Base-by-base conservation (phyloP, 2,329 filamentous ascomycete species). In the Alternaria ventricosa region DNA sequence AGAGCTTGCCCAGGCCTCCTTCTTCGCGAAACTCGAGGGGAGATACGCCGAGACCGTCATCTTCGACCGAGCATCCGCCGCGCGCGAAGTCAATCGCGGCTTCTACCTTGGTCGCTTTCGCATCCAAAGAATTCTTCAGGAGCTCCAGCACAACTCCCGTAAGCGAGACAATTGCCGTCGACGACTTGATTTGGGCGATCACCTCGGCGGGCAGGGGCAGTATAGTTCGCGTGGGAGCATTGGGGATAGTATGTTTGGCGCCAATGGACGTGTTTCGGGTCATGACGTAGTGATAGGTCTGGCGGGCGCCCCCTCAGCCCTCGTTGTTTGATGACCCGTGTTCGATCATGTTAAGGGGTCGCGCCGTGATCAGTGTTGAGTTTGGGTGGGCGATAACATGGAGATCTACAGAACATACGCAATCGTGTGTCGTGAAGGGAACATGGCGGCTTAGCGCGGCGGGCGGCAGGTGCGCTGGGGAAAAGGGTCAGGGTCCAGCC, bases 121-220 rank as follows among this genome's bases (percentile, higher is more conserved):
- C 93, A 82, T 99, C 96, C 12, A 99, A 84, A 0, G 93, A 88
- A 78, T 99, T 99, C 77, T 91, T 89, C 25, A 96, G 71, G 10
- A 98, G 85, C 49, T 91, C 92, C 59, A 88, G 83, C 13, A 92
- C 83, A 5, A 92, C 93, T 25, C 83, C 87, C 70, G 90, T 90
- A 30, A 98, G 83, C 47, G 89, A 91, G 2, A 89, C 91, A 70
- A 98, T 90, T 59, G 87, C 84, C n/a, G 89, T 88, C 0, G 95
- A 96, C 1, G 95, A 97, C 76, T 90, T 92, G 81, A 99, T 90
- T 77, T 94, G 92, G 51, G 90, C 88, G 71, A 89, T 85, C 60
- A 92, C 92, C 69, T 92, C 85, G 41, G 87, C 81, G 12, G 93
- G 91, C 63, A 97, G 85, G 55, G 85, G 88, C 68, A 85, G 84